Percentiles rank a stretch among this genome's conserved stretches.
phyloP scores from a whole-genome alignment of 495 filamentous ascomycete genomes.

The Aspergillus steynii region DNA sequence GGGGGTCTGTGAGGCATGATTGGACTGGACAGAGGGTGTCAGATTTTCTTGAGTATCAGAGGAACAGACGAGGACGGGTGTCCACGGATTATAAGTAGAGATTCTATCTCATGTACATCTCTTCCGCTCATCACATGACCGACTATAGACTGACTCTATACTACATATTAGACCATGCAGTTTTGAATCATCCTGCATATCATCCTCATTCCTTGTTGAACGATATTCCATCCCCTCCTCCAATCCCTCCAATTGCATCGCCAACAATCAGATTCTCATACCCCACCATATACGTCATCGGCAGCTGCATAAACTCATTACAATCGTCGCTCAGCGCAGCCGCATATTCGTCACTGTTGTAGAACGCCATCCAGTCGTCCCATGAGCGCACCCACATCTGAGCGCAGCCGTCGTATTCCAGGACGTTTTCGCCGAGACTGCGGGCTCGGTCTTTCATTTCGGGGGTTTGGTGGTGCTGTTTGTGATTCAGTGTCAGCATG shows the following conservation, averaged over 20 bases:
- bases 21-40: neutral
- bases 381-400: slow-evolving; percentile 15
- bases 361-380: slow-evolving; percentile 17
- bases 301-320: slow-evolving; percentile 10
- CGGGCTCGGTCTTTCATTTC: slow-evolving; percentile 5
- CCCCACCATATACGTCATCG: slow-evolving; percentile 18
- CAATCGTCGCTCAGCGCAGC: slow-evolving; percentile 16
- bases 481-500: neutral
- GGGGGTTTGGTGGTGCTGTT: slow-evolving; percentile 13
- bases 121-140: no score
- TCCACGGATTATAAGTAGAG: no score
- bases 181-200: neutral
- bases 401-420: slow-evolving; percentile 12
- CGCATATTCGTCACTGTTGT: slow-evolving; percentile 11
- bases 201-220: neutral
- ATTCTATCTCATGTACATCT: no score
- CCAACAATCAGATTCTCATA: slow-evolving; percentile 19
- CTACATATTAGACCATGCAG: neutral
- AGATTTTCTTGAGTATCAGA: neutral
- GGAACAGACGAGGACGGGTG: no score
- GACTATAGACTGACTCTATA: neutral
- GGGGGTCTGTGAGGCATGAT: slow-evolving; percentile 6
- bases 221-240: slow-evolving; percentile 11
- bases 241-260: slow-evolving; percentile 8
- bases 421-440: slow-evolving; percentile 6